phyloP scores from a whole-genome alignment of 345 rosid species.

The Aegle marmelos region DNA sequence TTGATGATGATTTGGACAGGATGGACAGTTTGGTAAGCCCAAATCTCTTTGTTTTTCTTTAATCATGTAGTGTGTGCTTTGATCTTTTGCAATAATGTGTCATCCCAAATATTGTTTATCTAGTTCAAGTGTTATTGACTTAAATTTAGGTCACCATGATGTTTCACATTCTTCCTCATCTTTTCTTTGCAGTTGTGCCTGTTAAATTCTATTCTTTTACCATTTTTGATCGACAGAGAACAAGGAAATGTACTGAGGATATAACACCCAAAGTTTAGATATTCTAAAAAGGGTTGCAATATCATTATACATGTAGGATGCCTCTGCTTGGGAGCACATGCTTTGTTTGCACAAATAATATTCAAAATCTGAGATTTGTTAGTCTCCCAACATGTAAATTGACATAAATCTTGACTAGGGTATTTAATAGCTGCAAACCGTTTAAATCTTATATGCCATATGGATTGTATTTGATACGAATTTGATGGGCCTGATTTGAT shows the following conservation, averaged over 20 bases:
- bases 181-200: neutral
- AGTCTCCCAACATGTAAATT: neutral
- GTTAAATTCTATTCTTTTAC: neutral
- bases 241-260: neutral
- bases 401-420: neutral
- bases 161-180: neutral
- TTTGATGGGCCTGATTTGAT: neutral
- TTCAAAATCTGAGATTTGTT: neutral
- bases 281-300: neutral
- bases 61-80: neutral
- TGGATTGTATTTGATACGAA: neutral
- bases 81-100: neutral
- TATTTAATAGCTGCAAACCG: neutral
- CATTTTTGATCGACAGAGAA: neutral
- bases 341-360: neutral
- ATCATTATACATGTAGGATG: neutral
- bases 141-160: neutral
- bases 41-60: neutral
- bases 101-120: neutral
- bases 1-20: constrained; percentile 53
- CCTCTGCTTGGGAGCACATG: neutral
- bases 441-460: neutral
- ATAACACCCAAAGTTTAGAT: neutral
- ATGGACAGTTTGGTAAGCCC: constrained; percentile 46
- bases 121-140: neutral